A percentile compares a stretch with the other conserved stretches of the same genome.
Evolutionary conservation across 805 yeast genomes (phyloP).

Genomic region (Candida lessepsii): DNA sequence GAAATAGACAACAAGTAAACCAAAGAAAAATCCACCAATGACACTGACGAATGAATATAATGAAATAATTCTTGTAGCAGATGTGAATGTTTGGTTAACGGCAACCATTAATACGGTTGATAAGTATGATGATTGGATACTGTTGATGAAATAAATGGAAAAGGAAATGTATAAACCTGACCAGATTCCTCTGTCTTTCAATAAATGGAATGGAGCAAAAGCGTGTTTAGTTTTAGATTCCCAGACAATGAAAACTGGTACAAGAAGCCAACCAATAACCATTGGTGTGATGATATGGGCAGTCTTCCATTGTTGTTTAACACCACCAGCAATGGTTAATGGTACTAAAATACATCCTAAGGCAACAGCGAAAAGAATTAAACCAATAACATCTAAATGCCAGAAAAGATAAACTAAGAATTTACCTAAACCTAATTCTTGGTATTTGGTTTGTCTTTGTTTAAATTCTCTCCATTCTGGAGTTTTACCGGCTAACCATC

Average conservation of each 20-base stretch:
- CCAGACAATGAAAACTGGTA: constrained; percentile 60
- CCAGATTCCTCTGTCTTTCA: constrained; percentile 72
- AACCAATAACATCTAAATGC: constrained; percentile 65
- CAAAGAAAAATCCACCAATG: constrained; percentile 55
- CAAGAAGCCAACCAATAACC: constrained; percentile 59
- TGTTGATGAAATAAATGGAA: constrained; percentile 57
- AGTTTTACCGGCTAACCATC: constrained; percentile 48
- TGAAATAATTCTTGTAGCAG: constrained; percentile 66
- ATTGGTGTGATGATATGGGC: constrained; percentile 66
- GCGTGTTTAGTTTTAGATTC: constrained; percentile 61
- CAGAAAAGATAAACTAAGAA: constrained; percentile 42
- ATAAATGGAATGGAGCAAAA: constrained; percentile 54
- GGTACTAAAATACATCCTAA: constrained; percentile 69
- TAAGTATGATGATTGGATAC: constrained; percentile 67
- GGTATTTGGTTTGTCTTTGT: constrained; percentile 33
- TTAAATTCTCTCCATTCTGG: constrained; percentile 47
- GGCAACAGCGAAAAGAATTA: constrained; percentile 50
- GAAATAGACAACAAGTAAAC: constrained; percentile 49
- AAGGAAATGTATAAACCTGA: constrained; percentile 58
- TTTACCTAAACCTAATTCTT: constrained; percentile 31
- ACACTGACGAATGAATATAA: constrained; percentile 64
- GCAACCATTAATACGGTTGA: constrained; percentile 67
- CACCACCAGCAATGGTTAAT: constrained; percentile 73
- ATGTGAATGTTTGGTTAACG: constrained; percentile 53
- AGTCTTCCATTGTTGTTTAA: constrained; percentile 49